Conservation (phyloP, 2,329 filamentous ascomycete genomes). For the Curvularia verruculosa region DNA sequence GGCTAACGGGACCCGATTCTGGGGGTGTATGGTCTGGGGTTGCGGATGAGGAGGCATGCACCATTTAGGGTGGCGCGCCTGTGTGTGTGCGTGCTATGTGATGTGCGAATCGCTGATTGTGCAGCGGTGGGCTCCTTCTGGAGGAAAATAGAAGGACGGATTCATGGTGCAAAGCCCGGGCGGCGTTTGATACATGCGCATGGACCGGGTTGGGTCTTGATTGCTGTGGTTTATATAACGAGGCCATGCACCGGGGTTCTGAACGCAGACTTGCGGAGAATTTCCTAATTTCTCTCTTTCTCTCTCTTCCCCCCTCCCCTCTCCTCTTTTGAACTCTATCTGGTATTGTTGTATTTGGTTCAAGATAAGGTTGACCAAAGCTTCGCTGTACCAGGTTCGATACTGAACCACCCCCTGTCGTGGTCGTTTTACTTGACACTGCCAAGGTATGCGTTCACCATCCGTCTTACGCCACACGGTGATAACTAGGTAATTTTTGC, state of each 20-base stretch:
- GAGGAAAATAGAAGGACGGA: no score
- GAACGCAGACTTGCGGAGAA: slow-evolving; percentile 29
- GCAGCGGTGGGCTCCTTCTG: no score
- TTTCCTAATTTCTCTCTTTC: slow-evolving; percentile 6
- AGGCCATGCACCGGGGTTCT: slow-evolving; percentile 12
- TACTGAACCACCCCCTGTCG: background rate
- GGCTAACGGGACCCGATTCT: no score
- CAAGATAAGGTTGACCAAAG: slow-evolving; percentile 4
- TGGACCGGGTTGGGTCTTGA: slow-evolving; percentile 27
- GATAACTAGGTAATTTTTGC: background rate
- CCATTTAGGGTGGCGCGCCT: no score
- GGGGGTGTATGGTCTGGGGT: no score
- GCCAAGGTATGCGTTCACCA: slow-evolving; percentile 13
- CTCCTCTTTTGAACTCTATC: slow-evolving; percentile 1
- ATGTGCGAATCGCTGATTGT: no score
- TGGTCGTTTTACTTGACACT: background rate
- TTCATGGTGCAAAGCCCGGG: background rate
- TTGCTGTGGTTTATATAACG: slow-evolving; percentile 31
- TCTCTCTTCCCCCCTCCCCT: slow-evolving; percentile 4
- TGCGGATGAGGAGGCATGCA: slow-evolving; percentile 8
- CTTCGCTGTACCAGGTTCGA: background rate
- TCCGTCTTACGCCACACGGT: background rate
- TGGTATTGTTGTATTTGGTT: slow-evolving; percentile 13
- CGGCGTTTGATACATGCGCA: slow-evolving; percentile 11
- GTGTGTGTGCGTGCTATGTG: no score